A percentile compares a stretch with the other conserved stretches of the same genome.
Evolutionary conservation across 2,329 filamentous ascomycete genomes (phyloP).

Genomic region (Trichoderma guizhouense): DNA sequence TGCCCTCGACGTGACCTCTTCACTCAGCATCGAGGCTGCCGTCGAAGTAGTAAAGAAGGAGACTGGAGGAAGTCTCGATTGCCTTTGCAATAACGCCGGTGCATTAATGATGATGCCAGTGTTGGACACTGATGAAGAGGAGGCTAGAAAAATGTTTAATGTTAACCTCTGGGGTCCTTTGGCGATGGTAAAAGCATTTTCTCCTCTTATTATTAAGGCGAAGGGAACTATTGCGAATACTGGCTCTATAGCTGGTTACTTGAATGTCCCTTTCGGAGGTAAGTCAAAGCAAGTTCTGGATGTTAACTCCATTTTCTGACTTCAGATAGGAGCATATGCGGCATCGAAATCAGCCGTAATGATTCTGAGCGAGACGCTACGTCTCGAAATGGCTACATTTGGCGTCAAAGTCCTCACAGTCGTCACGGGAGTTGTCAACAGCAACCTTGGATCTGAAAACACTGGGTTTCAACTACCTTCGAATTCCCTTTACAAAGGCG

Average conservation of each 20-base stretch:
- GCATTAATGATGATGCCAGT: neutral
- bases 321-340: neutral
- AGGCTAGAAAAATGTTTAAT: neutral
- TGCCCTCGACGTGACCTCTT: neutral
- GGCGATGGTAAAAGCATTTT: neutral
- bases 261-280: neutral
- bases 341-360: neutral
- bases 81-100: neutral
- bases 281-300: neutral
- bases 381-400: neutral
- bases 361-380: neutral
- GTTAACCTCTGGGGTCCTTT: neutral
- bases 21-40: neutral
- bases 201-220: neutral
- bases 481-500: neutral
- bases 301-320: neutral
- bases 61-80: neutral
- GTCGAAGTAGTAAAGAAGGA: neutral
- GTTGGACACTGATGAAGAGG: neutral
- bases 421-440: neutral
- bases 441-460: neutral
- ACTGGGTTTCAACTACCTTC: neutral
- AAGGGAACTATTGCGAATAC: neutral
- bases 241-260: neutral
- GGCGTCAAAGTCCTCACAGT: neutral